These are phyloP conservation scores for Aspergillus sp. DNA, from an alignment of 2,329 filamentous ascomycete species.

Conservation along the genomic window DNA sequence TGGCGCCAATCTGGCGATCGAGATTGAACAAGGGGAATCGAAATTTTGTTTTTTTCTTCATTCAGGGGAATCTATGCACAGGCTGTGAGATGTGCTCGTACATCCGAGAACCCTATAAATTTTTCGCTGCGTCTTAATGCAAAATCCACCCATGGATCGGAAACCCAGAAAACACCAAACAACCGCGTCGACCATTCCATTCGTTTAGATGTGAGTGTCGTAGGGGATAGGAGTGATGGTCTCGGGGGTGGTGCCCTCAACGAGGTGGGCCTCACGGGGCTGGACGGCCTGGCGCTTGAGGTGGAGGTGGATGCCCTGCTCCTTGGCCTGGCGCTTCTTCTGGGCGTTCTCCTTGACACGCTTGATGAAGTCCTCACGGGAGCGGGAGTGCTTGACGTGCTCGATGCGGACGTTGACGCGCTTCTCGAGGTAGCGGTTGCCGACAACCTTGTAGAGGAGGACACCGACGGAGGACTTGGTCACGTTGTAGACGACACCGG, in stretches of 20 bases:
- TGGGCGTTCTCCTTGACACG: slow-evolving; percentile 95
- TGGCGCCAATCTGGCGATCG: neutral
- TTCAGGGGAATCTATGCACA: slow-evolving; percentile 47
- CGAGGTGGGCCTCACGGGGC: slow-evolving; percentile 77
- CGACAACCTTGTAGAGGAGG: slow-evolving; percentile 99
- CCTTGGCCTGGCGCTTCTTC: slow-evolving; percentile 90
- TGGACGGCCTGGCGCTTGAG: slow-evolving; percentile 85
- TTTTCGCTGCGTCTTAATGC: slow-evolving; percentile 40
- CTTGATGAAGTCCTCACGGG: slow-evolving; percentile 92
- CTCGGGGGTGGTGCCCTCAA: slow-evolving; percentile 86
- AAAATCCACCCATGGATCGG: slow-evolving; percentile 34
- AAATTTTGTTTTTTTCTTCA: slow-evolving; percentile 43
- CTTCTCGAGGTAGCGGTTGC: slow-evolving; percentile 99
- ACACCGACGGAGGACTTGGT: slow-evolving; percentile 96
- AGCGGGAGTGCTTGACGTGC: slow-evolving; percentile 93
- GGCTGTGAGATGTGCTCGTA: slow-evolving; percentile 36
- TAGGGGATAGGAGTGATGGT: slow-evolving; percentile 89
- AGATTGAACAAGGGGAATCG: slow-evolving; percentile 24
- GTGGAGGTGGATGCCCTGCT: slow-evolving; percentile 79
- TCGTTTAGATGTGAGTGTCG: slow-evolving; percentile 92
- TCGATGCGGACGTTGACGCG: slow-evolving; percentile 98
- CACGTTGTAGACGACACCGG: slow-evolving; percentile 97
- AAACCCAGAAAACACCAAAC: slow-evolving; percentile 40
- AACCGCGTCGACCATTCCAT: slow-evolving; percentile 37
- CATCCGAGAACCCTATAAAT: slow-evolving; percentile 33